phyloP scores from a whole-genome alignment of 352 stramenopile genomes.

The Globisporangium takayamanum region DNA sequence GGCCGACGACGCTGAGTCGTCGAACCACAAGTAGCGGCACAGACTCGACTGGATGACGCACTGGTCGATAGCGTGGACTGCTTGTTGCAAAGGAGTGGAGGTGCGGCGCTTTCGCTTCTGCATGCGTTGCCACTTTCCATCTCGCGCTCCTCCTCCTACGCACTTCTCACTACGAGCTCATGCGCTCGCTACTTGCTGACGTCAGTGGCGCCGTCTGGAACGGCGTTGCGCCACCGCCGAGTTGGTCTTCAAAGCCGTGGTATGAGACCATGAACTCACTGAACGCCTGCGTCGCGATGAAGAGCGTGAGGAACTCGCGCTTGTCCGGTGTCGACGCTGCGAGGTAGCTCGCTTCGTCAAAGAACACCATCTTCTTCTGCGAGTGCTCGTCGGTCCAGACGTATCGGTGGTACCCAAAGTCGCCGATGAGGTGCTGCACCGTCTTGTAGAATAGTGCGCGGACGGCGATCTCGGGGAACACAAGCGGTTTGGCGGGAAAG shows the following conservation, averaged over 20 bases:
- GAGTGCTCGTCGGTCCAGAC: conserved; percentile 84
- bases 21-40: too few species aligned
- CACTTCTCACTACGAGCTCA: too few species aligned
- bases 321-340: conserved; percentile 63
- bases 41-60: too few species aligned
- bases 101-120: too few species aligned
- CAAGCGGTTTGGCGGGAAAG: conserved; percentile 53
- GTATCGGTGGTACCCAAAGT: conserved; percentile 83
- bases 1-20: too few species aligned
- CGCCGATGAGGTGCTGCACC: conserved; percentile 63
- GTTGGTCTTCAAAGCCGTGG: conserved; percentile 71
- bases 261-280: conserved; percentile 80
- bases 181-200: background rate
- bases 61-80: too few species aligned
- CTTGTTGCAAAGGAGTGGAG: too few species aligned
- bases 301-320: conserved; percentile 79
- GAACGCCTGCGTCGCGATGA: conserved; percentile 81
- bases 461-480: conserved; percentile 73
- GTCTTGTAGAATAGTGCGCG: conserved; percentile 56
- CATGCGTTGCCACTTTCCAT: too few species aligned
- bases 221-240: conserved; percentile 10
- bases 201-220: conserved; percentile 3
- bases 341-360: conserved; percentile 83
- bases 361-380: conserved; percentile 72
- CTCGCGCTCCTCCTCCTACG: too few species aligned